Evolutionary conservation across 106 monocot genomes (phyloP), one percentile per base, ranked within the genome.

Genomic region (Dactylorhiza incarnata): DNA sequence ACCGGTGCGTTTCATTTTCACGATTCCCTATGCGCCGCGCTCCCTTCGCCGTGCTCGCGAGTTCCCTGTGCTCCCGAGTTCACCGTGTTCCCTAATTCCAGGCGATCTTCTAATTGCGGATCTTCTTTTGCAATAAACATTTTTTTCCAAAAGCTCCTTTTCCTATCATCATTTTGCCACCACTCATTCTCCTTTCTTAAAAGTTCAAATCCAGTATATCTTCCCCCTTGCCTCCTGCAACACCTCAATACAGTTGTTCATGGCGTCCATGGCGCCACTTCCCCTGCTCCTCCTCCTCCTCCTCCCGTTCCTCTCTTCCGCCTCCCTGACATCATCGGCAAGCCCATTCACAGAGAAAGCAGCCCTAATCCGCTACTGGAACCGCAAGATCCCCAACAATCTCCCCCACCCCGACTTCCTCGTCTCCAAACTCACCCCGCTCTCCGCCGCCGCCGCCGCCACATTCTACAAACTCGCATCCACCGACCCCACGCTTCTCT

Each of bases 321-420:
- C 76, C 17, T 4, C 25, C 72, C 0, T 48, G 23, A 13, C 74
- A 46, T 51, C 82, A 46, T 26, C 63, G 14, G 51, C 76, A 49
- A 86, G 74, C 66, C 94, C 94, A 2, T 87, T 95, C 80, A 71
- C 88, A 8, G 85, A 91, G 37, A 87, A 79, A 58, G 86, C 94
- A 4, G 79, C 87, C 9, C 73, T 87, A 11, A 73, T 91, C 79
- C 85, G 94, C n/a, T 91, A 95, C 91, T 95, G 94, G 94, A 50
- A 83, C 75, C 76, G 84, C 55, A 95, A 91, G 75, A 78, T 95
- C 63, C 75, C 83, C 77, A 77, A 72, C 79, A 72, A 45, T 71
- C 59, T 49, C 7, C 89, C 84, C 16, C 85, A 83, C 53, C 94
- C 94, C 1, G 20, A 62, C 13, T 95, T 95, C 84, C 75, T 95